These are phyloP conservation scores for Trichoderma guizhouense DNA, from an alignment of 2,329 filamentous ascomycete genomes.

Conservation along the genomic window DNA sequence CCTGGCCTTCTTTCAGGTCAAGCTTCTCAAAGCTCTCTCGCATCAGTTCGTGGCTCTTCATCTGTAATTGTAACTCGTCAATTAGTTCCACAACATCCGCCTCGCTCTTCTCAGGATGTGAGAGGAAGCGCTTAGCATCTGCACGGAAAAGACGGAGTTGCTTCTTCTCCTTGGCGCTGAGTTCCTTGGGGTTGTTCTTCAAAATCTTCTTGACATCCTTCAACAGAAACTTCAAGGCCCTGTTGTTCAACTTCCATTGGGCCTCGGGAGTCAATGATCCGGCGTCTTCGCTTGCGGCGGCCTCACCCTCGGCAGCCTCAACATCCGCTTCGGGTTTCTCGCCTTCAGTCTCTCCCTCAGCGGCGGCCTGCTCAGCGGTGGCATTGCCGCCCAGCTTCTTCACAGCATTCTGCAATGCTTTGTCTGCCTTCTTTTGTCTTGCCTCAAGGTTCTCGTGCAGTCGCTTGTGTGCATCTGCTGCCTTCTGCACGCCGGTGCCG, in stretches of 20 bases:
- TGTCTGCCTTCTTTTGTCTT: slow-evolving; percentile 28
- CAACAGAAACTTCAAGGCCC: slow-evolving; percentile 29
- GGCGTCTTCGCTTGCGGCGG: slow-evolving; percentile 20
- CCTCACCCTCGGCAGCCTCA: slow-evolving; percentile 26
- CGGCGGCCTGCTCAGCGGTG: slow-evolving; percentile 19
- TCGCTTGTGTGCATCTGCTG: slow-evolving; percentile 28
- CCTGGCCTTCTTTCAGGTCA: slow-evolving; percentile 21
- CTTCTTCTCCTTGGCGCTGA: slow-evolving; percentile 71
- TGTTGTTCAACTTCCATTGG: slow-evolving; percentile 26
- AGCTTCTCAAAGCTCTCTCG: slow-evolving; percentile 32
- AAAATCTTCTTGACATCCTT: slow-evolving; percentile 34
- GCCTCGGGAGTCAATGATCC: slow-evolving; percentile 26
- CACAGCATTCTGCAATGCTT: slow-evolving; percentile 23
- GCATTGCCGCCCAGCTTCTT: slow-evolving; percentile 18
- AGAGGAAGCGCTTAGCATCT: slow-evolving; percentile 60
- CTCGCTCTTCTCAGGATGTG: slow-evolving; percentile 32
- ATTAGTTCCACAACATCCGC: slow-evolving; percentile 31
- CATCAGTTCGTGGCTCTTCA: slow-evolving; percentile 33
- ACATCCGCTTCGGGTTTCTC: slow-evolving; percentile 19
- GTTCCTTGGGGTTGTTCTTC: slow-evolving; percentile 43
- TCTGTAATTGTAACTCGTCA: slow-evolving; percentile 32
- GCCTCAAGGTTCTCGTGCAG: slow-evolving; percentile 28
- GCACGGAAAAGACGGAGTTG: slow-evolving; percentile 70
- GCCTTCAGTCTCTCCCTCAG: slow-evolving; percentile 16
- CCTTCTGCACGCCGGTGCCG: slow-evolving; percentile 75